Conservation (phyloP, 352 stramenopile genomes). For the Aphanomyces euteiches region DNA sequence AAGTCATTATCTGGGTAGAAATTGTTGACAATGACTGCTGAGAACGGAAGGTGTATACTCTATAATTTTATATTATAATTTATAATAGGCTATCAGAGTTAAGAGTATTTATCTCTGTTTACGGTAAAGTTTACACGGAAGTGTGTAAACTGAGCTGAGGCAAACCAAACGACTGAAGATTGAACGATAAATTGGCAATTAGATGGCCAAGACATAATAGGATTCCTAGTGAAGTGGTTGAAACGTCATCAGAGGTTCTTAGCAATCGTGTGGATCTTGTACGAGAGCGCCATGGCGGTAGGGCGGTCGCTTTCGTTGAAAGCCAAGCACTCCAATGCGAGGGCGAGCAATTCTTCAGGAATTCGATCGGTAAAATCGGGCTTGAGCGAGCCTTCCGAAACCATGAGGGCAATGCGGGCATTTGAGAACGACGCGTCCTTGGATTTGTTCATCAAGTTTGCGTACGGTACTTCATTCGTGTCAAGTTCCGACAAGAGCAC, state of each 20-base stretch:
- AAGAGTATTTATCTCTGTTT: no score
- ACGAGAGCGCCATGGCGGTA: constrained; percentile 9
- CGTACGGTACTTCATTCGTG: constrained; percentile 26
- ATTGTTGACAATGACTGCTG: no score
- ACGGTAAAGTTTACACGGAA: no score
- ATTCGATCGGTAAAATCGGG: constrained; percentile 26
- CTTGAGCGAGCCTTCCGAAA: constrained; percentile 25
- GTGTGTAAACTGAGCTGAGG: no score
- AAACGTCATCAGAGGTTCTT: constrained; percentile 16
- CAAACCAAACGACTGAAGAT: no score
- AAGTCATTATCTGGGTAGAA: no score
- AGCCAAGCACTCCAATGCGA: constrained; percentile 11
- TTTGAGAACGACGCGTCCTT: constrained; percentile 25
- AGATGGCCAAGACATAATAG: no score
- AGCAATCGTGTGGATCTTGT: constrained; percentile 36
- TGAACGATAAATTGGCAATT: no score
- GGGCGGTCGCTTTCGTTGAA: constrained; percentile 27
- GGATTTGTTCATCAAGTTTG: constrained; percentile 26
- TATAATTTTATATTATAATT: no score
- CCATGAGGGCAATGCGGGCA: constrained; percentile 29
- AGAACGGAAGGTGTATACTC: no score
- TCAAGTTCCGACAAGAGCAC: constrained; percentile 28
- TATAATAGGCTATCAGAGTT: no score
- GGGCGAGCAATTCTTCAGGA: constrained; percentile 5
- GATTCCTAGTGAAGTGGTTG: no score